Evolutionary conservation across 305 asterid species (phyloP).

Genomic region (Caryopteris hybrid): DNA sequence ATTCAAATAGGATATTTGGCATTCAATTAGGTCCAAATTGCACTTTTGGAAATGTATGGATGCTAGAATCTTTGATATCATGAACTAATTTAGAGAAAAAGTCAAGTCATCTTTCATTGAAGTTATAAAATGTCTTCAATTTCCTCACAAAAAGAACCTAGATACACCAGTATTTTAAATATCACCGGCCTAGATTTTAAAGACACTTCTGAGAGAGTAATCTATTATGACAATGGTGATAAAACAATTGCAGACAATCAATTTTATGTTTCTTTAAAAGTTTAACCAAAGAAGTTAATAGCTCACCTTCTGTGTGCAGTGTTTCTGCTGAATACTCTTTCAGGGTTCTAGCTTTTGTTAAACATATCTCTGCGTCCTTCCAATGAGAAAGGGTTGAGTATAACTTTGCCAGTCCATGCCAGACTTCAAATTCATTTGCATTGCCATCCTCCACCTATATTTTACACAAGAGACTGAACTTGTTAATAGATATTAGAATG

Average conservation of each 20-base stretch:
- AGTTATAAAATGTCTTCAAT: not conserved
- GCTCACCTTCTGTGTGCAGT: constrained; percentile 75
- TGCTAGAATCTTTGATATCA: not conserved
- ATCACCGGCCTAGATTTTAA: not conserved
- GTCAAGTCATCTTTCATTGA: not conserved
- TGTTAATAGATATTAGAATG: not conserved
- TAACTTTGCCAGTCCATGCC: constrained; percentile 91
- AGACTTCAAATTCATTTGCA: constrained; percentile 83
- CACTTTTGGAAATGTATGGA: not conserved
- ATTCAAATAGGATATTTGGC: constrained; percentile 5
- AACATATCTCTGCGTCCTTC: constrained; percentile 92
- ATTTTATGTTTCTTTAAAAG: not conserved
- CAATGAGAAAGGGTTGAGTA: constrained; percentile 91
- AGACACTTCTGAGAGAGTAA: not conserved
- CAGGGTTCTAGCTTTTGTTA: constrained; percentile 75
- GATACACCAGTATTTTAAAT: too few species aligned
- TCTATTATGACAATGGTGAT: not conserved
- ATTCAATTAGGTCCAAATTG: not conserved
- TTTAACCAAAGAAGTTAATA: not conserved
- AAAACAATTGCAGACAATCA: not conserved
- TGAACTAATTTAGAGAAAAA: not conserved
- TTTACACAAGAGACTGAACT: constrained; percentile 16
- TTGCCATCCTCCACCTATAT: constrained; percentile 69
- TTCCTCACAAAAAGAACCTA: not conserved
- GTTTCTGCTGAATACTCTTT: constrained; percentile 75